Evolutionary conservation across 2,329 filamentous ascomycete genomes (phyloP).

Genomic region (Emmonsiellopsis sp.): DNA sequence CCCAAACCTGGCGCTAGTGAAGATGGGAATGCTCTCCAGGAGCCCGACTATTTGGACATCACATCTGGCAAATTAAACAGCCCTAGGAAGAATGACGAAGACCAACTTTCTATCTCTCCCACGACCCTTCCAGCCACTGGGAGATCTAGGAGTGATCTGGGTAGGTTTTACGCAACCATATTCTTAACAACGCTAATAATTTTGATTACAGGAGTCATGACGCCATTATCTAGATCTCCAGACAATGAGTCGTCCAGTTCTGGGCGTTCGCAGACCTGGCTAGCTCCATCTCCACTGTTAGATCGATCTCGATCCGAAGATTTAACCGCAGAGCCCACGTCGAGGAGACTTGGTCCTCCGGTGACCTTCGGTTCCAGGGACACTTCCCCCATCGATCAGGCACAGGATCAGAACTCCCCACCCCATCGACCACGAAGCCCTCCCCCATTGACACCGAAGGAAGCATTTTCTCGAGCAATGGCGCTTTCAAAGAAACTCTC

Average conservation of each 20-base stretch:
- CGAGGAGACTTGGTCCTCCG: constrained; percentile 2
- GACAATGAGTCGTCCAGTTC: constrained; percentile 20
- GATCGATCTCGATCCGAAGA: constrained; percentile 48
- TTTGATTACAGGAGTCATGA: constrained; percentile 13
- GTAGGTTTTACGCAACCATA: constrained; percentile 16
- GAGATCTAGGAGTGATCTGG: constrained; percentile 39
- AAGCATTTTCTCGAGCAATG: constrained; percentile 75
- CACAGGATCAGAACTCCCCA: not conserved
- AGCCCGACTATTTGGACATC: constrained; percentile 44
- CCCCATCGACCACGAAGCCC: constrained; percentile 59
- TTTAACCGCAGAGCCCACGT: constrained; percentile 36
- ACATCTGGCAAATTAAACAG: constrained; percentile 16
- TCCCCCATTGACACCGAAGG: constrained; percentile 58
- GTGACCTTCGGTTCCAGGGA: not conserved
- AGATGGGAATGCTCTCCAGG: constrained; percentile 30
- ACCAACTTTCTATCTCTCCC: constrained; percentile 14
- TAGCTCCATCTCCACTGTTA: constrained; percentile 31
- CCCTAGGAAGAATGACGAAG: constrained; percentile 9
- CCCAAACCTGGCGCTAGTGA: constrained; percentile 42
- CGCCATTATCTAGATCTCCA: constrained; percentile 32
- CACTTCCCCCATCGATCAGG: not conserved
- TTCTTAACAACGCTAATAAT: constrained; percentile 8
- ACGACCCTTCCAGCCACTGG: constrained; percentile 19
- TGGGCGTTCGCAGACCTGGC: constrained; percentile 16
- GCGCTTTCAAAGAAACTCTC: constrained; percentile 79